A percentile compares a stretch with the other conserved stretches of the same genome.
Conservation (phyloP, 140 eudicot genomes). For the Cichorium intybus region DNA sequence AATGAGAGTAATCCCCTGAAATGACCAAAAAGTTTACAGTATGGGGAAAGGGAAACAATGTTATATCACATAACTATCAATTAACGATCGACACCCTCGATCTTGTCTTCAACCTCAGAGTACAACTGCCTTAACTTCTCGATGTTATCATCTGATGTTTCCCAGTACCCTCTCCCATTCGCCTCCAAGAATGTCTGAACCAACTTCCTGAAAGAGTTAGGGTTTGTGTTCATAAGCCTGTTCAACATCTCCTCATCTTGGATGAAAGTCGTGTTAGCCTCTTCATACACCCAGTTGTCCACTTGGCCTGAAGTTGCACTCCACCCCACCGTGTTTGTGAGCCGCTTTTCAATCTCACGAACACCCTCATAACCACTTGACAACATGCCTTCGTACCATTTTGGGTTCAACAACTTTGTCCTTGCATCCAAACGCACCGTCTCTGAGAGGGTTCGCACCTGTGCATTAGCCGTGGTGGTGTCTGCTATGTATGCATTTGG, state of each 20-base stretch:
- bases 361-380: conserved; percentile 97
- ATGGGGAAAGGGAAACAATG: conserved; percentile 29
- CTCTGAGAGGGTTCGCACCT: conserved; percentile 96
- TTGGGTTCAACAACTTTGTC: conserved; percentile 93
- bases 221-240: conserved; percentile 92
- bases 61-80: conserved; percentile 18
- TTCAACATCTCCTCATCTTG: conserved; percentile 89
- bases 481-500: conserved; percentile 96
- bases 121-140: conserved; percentile 84
- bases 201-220: conserved; percentile 89
- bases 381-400: conserved; percentile 99
- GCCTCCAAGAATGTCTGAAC: conserved; percentile 98
- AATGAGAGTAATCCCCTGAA: conserved; percentile 19
- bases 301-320: conserved; percentile 98
- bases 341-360: conserved; percentile 95
- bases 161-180: conserved; percentile 98
- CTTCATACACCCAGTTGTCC: conserved; percentile 96
- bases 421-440: conserved; percentile 94
- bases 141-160: conserved; percentile 79
- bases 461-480: conserved; percentile 98
- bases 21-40: conserved; percentile 20
- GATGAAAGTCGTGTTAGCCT: conserved; percentile 92
- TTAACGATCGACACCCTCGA: conserved; percentile 86
- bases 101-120: conserved; percentile 97
- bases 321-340: conserved; percentile 98